Evolutionary conservation across 2,329 filamentous ascomycete species (phyloP).

Genomic region (Colletotrichum somersetense): DNA sequence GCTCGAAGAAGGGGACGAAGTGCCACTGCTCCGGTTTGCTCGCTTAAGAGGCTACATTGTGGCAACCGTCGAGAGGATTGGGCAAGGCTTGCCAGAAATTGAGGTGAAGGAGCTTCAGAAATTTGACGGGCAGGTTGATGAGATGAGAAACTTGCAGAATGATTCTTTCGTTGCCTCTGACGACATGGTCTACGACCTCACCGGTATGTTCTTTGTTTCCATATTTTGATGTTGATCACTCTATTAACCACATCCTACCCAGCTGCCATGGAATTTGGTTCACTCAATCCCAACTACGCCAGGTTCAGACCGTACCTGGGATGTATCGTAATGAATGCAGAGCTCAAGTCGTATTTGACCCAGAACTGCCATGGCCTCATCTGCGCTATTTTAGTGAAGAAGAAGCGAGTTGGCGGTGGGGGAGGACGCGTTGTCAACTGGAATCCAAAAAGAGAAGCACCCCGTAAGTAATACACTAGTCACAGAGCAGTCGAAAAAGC

Average conservation of each 20-base stretch:
- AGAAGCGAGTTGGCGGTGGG: not conserved
- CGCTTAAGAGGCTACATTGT: conserved; percentile 22
- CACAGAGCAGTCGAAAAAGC: not conserved
- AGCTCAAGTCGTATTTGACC: not conserved
- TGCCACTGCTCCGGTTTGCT: conserved; percentile 4
- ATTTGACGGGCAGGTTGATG: conserved; percentile 15
- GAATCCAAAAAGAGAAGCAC: not conserved
- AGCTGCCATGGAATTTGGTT: conserved; percentile 23
- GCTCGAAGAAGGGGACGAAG: not conserved
- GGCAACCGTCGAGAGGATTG: not conserved
- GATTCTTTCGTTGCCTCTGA: conserved; percentile 29
- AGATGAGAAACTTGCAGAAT: not conserved
- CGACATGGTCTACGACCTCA: conserved; percentile 39
- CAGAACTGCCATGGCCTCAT: conserved; percentile 12
- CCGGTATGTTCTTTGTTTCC: conserved; percentile 18
- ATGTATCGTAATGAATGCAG: not conserved
- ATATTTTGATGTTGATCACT: not conserved
- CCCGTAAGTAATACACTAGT: not conserved
- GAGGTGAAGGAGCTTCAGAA: not conserved
- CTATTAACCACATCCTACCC: not conserved
- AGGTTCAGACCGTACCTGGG: conserved; percentile 21
- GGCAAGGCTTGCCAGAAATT: not conserved
- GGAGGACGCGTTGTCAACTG: not conserved
- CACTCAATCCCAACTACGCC: not conserved
- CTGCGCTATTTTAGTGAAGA: not conserved